Conservation (phyloP, 129 eudicot genomes). For the Flaveria ramosissima region DNA sequence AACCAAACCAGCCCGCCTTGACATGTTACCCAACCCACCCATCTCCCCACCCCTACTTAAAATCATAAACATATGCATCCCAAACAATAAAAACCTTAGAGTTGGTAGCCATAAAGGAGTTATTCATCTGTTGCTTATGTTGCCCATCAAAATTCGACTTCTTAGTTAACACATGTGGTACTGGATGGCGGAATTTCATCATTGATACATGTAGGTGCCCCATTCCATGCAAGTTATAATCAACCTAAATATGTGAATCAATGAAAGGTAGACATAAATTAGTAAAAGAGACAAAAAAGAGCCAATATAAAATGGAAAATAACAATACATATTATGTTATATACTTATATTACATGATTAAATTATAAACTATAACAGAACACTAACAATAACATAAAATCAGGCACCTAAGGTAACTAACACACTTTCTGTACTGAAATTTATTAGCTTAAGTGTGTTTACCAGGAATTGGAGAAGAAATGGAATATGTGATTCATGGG, state of each 20-base stretch:
- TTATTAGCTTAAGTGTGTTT: constrained; percentile 24
- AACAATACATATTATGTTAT: not conserved
- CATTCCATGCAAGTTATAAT: constrained; percentile 94
- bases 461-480: constrained; percentile 96
- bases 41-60: constrained; percentile 8
- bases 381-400: constrained; percentile 21
- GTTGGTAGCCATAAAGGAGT: constrained; percentile 36
- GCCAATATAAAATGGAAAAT: not conserved
- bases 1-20: not conserved
- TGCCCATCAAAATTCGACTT: constrained; percentile 34
- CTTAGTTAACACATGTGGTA: constrained; percentile 51
- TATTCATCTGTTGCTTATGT: constrained; percentile 29
- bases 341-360: not conserved
- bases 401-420: constrained; percentile 18
- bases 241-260: constrained; percentile 46
- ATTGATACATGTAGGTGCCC: constrained; percentile 88
- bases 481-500: constrained; percentile 95
- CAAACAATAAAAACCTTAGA: constrained; percentile 47
- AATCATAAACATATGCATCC: constrained; percentile 8
- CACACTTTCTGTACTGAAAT: not conserved
- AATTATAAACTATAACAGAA: constrained; percentile 11
- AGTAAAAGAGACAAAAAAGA: constrained; percentile 15
- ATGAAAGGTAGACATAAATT: not conserved
- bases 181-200: constrained; percentile 82
- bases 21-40: constrained; percentile 5